Percentiles rank a stretch among this genome's conserved stretches.
These are phyloP conservation scores for Lipomyces japonicus DNA, from an alignment of 805 yeast species.

Conservation along the genomic window DNA sequence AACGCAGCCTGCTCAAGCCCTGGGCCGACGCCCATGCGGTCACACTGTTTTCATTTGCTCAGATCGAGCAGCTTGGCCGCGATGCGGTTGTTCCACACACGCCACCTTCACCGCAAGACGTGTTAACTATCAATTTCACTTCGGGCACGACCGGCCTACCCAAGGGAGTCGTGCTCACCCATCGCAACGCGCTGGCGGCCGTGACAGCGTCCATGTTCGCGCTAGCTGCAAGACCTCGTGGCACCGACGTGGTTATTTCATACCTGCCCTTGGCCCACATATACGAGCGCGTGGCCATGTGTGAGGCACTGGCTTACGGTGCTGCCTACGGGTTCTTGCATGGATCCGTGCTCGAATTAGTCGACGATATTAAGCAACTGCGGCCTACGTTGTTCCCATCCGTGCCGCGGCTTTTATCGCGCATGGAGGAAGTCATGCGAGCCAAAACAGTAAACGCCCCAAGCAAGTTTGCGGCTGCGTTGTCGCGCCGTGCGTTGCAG, in stretches of 20 bases:
- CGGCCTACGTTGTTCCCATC: conserved; percentile 53
- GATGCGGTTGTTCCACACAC: conserved; percentile 46
- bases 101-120: conserved; percentile 51
- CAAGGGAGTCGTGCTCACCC: conserved; percentile 62
- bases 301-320: conserved; percentile 47
- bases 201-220: conserved; percentile 4
- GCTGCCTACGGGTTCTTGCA: conserved; percentile 54
- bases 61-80: conserved; percentile 42
- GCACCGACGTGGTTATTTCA: conserved; percentile 37
- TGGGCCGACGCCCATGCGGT: conserved; percentile 16
- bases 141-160: conserved; percentile 78
- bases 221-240: conserved; percentile 34
- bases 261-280: conserved; percentile 59
- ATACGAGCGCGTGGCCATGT: conserved; percentile 49
- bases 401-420: conserved; percentile 63
- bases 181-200: conserved; percentile 38
- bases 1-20: conserved; percentile 39
- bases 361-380: conserved; percentile 56
- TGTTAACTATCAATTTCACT: conserved; percentile 65
- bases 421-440: conserved; percentile 59
- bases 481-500: conserved; percentile 42
- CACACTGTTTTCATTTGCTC: conserved; percentile 19
- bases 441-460: conserved; percentile 45
- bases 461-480: conserved; percentile 46
- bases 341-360: conserved; percentile 48